phyloP scores from a whole-genome alignment of 2,329 filamentous ascomycete genomes.

The Davidsoniella virescens region DNA sequence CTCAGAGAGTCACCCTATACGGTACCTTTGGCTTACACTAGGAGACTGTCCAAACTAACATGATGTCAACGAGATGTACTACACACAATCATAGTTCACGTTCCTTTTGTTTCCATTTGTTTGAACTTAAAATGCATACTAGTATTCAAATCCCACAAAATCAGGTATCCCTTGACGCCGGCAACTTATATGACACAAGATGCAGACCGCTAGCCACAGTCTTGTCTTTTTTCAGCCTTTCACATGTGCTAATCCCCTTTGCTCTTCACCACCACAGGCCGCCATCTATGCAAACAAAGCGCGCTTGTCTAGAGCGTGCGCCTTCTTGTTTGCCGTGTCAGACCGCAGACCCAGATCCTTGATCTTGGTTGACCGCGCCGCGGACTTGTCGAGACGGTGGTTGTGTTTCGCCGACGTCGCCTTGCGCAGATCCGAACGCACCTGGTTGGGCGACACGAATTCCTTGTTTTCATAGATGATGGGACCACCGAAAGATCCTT shows the following conservation, averaged over 20 bases:
- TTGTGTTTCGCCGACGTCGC: slow-evolving; percentile 66
- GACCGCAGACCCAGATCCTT: slow-evolving; percentile 60
- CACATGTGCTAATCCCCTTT: slow-evolving; percentile 8
- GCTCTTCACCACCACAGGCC: slow-evolving; percentile 15
- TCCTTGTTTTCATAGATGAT: slow-evolving; percentile 98
- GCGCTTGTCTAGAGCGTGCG: slow-evolving; percentile 59
- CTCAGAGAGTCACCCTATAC: no score
- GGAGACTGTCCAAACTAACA: not conserved
- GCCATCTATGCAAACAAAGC: slow-evolving; percentile 50
- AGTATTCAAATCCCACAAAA: slow-evolving; percentile 13
- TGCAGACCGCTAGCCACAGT: slow-evolving; percentile 2
- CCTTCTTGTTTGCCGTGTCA: slow-evolving; percentile 42
- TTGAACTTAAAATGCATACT: slow-evolving; percentile 10
- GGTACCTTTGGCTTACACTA: not conserved
- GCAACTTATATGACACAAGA: slow-evolving; percentile 12
- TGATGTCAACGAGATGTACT: not conserved
- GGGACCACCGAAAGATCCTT: slow-evolving; percentile 86
- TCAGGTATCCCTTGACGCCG: slow-evolving; percentile 13
- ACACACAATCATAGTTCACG: not conserved
- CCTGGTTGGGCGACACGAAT: slow-evolving; percentile 91
- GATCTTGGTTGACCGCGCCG: slow-evolving; percentile 59
- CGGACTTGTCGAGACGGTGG: slow-evolving; percentile 53
- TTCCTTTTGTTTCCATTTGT: not conserved
- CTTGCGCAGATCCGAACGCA: slow-evolving; percentile 64
- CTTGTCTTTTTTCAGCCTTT: no score